Evolutionary conservation across 306 rosid species (phyloP), one percentile per base, ranked within the genome.

Genomic region (Acacia acuminata): DNA sequence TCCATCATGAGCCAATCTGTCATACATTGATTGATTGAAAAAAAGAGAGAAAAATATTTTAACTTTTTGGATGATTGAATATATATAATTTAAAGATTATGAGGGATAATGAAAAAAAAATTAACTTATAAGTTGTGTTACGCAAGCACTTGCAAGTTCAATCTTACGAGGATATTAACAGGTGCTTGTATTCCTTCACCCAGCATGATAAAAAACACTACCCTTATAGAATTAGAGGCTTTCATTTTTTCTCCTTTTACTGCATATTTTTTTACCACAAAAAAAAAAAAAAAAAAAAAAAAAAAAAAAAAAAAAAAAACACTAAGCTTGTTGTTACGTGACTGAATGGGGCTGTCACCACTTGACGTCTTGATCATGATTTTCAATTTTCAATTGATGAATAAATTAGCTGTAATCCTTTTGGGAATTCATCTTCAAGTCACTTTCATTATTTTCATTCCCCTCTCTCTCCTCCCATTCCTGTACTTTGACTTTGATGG

Each of bases 291-390:
- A n/a, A n/a, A n/a, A n/a, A 5, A 36, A 20, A 20, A 20, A 55
- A 20, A 20, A 20, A 55, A 55, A 30, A 34, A 34, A 30, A 30
- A 30, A 17, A 53, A 53, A 53, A 55, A 20, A 55, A 20, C 20
- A 55, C 24, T 8, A 58, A 60, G 16, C 66, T 60, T 56, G 13
- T 73, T 77, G 82, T 82, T 89, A 84, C 83, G 79, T 51, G 79
- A 83, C 20, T 22, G 85, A 68, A 77, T 75, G 70, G 83, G 86
- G 77, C 36, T 86, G 36, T 84, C 89, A 85, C 82, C 90, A 90
- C 83, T 91, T 87, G 94, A 87, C 32, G 58, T 82, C 53, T 71
- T 38, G 86, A 74, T 79, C 81, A 79, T 77, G 76, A 79, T 76
- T 67, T 75, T 76, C n/a, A 77, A 42, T 80, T 75, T 75, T 76